These are phyloP conservation scores for Theileria parva DNA, from an alignment of 169 alveolate genomes.

Conservation along the genomic window DNA sequence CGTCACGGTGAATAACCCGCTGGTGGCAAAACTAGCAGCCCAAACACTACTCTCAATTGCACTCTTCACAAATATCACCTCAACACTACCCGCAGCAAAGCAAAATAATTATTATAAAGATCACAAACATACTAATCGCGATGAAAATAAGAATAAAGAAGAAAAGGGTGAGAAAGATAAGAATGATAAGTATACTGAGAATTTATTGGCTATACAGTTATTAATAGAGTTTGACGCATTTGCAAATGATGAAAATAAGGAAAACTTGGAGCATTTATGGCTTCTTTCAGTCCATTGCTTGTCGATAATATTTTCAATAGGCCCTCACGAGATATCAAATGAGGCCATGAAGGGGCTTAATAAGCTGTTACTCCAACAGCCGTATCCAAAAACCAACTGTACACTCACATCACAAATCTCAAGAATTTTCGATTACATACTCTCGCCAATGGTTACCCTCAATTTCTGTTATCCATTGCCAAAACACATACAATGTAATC, in stretches of 20 bases:
- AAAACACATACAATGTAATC: conserved; percentile 6
- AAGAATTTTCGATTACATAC: conserved; percentile 56
- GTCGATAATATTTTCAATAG: conserved; percentile 47
- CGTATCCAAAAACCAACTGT: conserved; percentile 31
- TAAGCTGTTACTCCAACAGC: conserved; percentile 50
- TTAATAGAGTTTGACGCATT: conserved; percentile 42
- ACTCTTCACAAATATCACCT: conserved; percentile 9
- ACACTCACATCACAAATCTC: conserved; percentile 33
- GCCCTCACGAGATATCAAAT: conserved; percentile 46
- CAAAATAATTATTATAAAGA: too few relatives aligned
- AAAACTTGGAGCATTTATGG: conserved; percentile 38
- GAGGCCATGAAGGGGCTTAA: conserved; percentile 57
- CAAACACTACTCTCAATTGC: conserved; percentile 53
- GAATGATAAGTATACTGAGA: conserved; percentile 37
- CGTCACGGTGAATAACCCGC: background rate
- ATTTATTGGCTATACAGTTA: conserved; percentile 45
- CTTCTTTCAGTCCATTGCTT: conserved; percentile 51
- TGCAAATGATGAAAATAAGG: conserved; percentile 12
- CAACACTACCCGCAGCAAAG: background rate
- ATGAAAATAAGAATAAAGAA: background rate
- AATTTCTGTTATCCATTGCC: conserved; percentile 61
- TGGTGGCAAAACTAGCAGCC: conserved; percentile 9
- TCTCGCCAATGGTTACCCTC: conserved; percentile 55
- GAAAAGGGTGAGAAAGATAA: background rate
- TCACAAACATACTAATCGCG: background rate